A percentile compares a stretch with the other conserved stretches of the same genome.
These are phyloP conservation scores for Neonectria ditissima DNA, from an alignment of 2,329 filamentous ascomycete genomes.

Conservation along the genomic window DNA sequence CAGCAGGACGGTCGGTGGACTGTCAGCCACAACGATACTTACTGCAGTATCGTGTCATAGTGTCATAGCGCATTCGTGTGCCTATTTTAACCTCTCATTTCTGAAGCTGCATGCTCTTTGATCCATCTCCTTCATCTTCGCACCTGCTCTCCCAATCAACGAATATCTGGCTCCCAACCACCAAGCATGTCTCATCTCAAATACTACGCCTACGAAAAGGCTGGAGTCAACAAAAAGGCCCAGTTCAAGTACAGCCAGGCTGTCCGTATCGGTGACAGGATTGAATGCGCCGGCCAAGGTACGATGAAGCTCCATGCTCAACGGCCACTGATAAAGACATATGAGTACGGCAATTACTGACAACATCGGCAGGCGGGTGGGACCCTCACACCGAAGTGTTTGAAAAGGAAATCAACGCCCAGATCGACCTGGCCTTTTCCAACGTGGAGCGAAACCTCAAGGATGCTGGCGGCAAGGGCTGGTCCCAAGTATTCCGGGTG, in stretches of 20 bases:
- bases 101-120: too few species aligned
- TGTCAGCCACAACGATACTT: not conserved
- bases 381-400: not conserved
- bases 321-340: too few species aligned
- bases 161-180: not conserved
- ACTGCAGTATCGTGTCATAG: not conserved
- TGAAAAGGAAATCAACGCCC: not conserved
- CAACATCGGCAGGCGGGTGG: not conserved
- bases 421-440: conserved; percentile 3
- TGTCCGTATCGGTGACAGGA: not conserved
- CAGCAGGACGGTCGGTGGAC: not conserved
- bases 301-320: too few species aligned
- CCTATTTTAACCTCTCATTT: not conserved
- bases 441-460: conserved; percentile 4
- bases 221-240: not conserved
- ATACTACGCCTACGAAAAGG: not conserved
- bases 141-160: not conserved
- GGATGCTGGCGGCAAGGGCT: conserved; percentile 8
- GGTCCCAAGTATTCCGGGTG: conserved; percentile 2
- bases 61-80: not conserved
- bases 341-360: too few species aligned
- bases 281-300: not conserved
- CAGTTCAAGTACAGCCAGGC: not conserved
- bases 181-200: conserved; percentile 1
- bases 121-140: not conserved